phyloP scores from a whole-genome alignment of 164 flowering plant species.

The Piper betle region DNA sequence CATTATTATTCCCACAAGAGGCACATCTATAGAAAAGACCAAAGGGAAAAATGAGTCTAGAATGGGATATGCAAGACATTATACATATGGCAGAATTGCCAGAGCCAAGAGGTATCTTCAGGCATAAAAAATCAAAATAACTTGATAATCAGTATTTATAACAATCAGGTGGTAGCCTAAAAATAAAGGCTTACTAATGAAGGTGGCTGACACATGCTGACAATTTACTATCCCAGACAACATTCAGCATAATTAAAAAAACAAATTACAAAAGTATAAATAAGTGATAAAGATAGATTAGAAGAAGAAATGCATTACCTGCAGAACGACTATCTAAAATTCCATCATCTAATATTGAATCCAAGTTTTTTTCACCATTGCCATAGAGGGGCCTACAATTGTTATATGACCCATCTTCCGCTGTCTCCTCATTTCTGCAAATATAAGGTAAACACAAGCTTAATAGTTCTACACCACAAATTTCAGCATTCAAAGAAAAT shows the following conservation, averaged over 20 bases:
- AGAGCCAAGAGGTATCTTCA: too few relatives aligned
- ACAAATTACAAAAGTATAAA: too few relatives aligned
- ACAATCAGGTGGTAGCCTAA: too few relatives aligned
- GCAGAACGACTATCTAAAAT: conserved; percentile 15
- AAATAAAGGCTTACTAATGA: too few relatives aligned
- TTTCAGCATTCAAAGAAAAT: neutral
- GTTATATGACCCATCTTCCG: conserved; percentile 92
- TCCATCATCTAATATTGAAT: conserved; percentile 36
- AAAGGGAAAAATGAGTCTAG: too few relatives aligned
- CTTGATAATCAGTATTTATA: too few relatives aligned
- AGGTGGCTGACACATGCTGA: too few relatives aligned
- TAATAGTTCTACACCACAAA: neutral
- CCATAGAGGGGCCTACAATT: conserved; percentile 69
- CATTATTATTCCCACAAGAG: conserved; percentile 89
- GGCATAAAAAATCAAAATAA: too few relatives aligned
- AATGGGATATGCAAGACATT: too few relatives aligned
- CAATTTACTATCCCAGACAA: too few relatives aligned
- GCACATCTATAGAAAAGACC: conserved; percentile 22
- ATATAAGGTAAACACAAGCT: neutral
- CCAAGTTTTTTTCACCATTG: conserved; percentile 40
- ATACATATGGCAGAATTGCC: too few relatives aligned
- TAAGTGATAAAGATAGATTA: neutral
- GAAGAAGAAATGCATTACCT: conserved; percentile 19
- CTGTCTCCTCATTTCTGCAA: conserved; percentile 71
- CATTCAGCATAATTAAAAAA: too few relatives aligned